phyloP scores from a whole-genome alignment of 306 rosid genomes.

The Biancaea sappan region DNA sequence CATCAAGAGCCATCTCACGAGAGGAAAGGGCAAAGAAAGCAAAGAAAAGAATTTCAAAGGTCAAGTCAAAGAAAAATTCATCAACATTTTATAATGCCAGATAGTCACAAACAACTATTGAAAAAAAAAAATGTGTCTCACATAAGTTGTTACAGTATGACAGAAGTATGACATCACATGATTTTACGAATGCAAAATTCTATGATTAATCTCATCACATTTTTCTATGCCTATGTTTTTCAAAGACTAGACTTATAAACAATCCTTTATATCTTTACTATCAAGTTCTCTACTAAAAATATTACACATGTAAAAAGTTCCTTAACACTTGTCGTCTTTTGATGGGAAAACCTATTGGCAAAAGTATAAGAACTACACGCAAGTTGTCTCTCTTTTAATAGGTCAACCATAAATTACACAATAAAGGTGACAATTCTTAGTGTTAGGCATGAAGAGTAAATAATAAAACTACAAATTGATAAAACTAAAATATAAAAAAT shows the following conservation, averaged over 20 bases:
- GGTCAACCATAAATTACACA: not conserved
- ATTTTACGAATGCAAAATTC: not conserved
- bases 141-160: not conserved
- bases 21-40: not conserved
- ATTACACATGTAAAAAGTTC: no score
- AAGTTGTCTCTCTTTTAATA: no score
- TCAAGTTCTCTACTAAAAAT: no score
- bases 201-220: not conserved
- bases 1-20: constrained; percentile 18
- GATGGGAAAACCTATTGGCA: no score
- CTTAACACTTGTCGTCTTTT: no score
- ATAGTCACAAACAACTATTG: constrained; percentile 5
- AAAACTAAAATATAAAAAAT: no score
- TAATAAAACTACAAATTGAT: not conserved
- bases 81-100: not conserved
- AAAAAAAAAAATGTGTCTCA: not conserved
- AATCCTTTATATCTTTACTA: no score
- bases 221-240: no score
- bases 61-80: not conserved
- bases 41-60: not conserved
- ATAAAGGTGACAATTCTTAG: not conserved
- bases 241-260: no score
- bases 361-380: no score
- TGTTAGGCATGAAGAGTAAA: not conserved
- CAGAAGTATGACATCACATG: not conserved